Conservation (phyloP, 2,329 filamentous ascomycete genomes). For the Xylariaceae sp. region DNA sequence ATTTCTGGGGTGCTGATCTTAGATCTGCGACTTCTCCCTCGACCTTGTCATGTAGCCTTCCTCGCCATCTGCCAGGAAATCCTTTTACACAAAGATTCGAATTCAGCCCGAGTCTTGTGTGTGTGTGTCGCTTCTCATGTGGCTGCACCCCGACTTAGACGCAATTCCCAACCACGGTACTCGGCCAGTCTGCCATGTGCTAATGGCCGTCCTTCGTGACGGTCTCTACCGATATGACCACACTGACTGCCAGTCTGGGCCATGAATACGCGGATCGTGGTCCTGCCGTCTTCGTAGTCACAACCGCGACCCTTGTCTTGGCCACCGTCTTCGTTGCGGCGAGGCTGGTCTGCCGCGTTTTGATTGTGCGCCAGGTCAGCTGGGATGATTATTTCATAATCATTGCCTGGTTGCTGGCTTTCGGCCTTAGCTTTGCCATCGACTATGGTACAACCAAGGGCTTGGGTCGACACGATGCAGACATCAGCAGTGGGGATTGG, state of each 20-base stretch:
- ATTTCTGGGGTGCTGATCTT: too few species aligned
- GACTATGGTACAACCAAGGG: constrained; percentile 62
- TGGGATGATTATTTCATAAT: constrained; percentile 82
- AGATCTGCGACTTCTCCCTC: too few species aligned
- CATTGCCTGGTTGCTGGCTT: constrained; percentile 70
- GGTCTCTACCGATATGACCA: constrained; percentile 25
- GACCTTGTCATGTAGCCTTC: too few species aligned
- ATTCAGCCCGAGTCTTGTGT: too few species aligned
- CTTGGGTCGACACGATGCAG: constrained; percentile 63
- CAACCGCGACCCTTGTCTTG: constrained; percentile 64
- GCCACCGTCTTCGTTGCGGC: constrained; percentile 73
- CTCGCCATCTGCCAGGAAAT: too few species aligned
- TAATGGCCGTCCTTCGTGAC: constrained; percentile 24
- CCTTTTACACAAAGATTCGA: too few species aligned
- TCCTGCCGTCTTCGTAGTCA: constrained; percentile 65
- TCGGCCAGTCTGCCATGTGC: constrained; percentile 17
- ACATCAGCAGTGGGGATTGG: constrained; percentile 54
- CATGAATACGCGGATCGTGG: constrained; percentile 44
- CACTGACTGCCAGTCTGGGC: constrained; percentile 19
- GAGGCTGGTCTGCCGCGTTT: constrained; percentile 69
- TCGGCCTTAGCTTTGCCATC: constrained; percentile 66
- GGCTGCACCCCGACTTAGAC: background rate
- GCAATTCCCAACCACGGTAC: constrained; percentile 1
- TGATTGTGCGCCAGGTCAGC: constrained; percentile 68
- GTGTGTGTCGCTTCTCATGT: too few species aligned